A percentile compares a stretch with the other conserved stretches of the same genome.
These are phyloP conservation scores for Gnomoniopsis smithogilvyi DNA, from an alignment of 2,329 filamentous ascomycete species.

Conservation along the genomic window DNA sequence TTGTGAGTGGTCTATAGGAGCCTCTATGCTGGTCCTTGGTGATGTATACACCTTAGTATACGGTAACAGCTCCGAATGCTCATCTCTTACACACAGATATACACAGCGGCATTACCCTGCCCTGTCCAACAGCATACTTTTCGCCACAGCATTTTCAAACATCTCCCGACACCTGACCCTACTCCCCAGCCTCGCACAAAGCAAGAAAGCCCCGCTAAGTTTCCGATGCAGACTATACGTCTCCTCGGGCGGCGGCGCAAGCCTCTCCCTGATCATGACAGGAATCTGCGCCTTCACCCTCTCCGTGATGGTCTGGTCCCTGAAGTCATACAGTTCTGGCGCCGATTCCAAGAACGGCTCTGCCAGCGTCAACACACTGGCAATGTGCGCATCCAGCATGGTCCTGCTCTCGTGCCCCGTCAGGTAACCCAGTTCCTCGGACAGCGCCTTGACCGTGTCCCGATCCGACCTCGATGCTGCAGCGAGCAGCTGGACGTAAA, in stretches of 20 bases:
- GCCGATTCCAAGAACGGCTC: conserved; percentile 81
- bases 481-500: conserved; percentile 76
- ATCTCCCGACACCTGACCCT: conserved; percentile 76
- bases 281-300: conserved; percentile 85
- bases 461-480: conserved; percentile 74
- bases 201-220: conserved; percentile 87
- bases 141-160: conserved; percentile 60
- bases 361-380: conserved; percentile 82
- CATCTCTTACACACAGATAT: background rate
- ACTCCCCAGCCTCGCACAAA: conserved; percentile 85
- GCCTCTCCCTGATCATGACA: conserved; percentile 83
- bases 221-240: conserved; percentile 96
- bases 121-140: conserved; percentile 25
- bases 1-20: background rate
- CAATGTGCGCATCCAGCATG: conserved; percentile 90
- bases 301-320: conserved; percentile 93
- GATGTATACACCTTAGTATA: background rate
- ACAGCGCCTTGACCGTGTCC: conserved; percentile 61
- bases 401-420: conserved; percentile 81
- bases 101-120: background rate
- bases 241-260: conserved; percentile 92
- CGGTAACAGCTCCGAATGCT: background rate
- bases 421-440: conserved; percentile 79
- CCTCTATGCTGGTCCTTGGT: background rate
- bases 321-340: conserved; percentile 86